These are phyloP conservation scores for Tricharina praecox DNA, from an alignment of 495 filamentous ascomycete species.

Conservation along the genomic window DNA sequence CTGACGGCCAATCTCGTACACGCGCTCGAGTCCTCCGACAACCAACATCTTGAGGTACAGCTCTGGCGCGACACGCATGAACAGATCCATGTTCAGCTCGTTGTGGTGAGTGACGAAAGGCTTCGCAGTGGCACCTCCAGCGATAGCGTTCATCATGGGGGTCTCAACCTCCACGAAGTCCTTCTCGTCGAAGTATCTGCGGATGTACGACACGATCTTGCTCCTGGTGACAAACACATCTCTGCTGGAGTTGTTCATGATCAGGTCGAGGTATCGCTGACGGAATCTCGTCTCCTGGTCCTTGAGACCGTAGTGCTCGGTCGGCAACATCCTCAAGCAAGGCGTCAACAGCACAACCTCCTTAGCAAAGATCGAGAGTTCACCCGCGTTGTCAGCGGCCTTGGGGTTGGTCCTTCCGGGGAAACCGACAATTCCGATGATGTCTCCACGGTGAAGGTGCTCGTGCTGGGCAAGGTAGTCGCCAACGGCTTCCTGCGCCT, in stretches of 20 bases:
- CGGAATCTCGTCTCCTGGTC: slow-evolving; percentile 85
- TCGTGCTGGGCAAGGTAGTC: slow-evolving; percentile 52
- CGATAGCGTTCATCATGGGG: slow-evolving; percentile 91
- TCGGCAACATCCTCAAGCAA: slow-evolving; percentile 83
- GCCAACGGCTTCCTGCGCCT: slow-evolving; percentile 47
- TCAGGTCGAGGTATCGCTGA: slow-evolving; percentile 83
- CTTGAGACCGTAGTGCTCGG: slow-evolving; percentile 83
- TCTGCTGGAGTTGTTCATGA: slow-evolving; percentile 77
- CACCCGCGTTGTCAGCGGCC: slow-evolving; percentile 61
- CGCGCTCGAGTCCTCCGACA: slow-evolving; percentile 77
- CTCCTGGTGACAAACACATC: slow-evolving; percentile 66
- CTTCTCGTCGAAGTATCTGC: slow-evolving; percentile 64
- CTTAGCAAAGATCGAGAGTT: slow-evolving; percentile 83
- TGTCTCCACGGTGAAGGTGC: slow-evolving; percentile 74
- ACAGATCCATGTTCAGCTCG: slow-evolving; percentile 80
- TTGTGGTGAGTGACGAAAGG: slow-evolving; percentile 93
- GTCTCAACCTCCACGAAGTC: slow-evolving; percentile 94
- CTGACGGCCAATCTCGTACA: slow-evolving; percentile 81
- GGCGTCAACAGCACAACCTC: slow-evolving; percentile 73
- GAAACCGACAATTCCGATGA: slow-evolving; percentile 74
- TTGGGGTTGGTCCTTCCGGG: slow-evolving; percentile 81
- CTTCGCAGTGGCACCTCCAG: slow-evolving; percentile 88
- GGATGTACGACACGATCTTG: slow-evolving; percentile 72
- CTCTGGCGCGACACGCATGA: slow-evolving; percentile 87
- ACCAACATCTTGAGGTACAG: slow-evolving; percentile 92